phyloP scores from a whole-genome alignment of 2,329 filamentous ascomycete species.

The Byssochlamys sp. region DNA sequence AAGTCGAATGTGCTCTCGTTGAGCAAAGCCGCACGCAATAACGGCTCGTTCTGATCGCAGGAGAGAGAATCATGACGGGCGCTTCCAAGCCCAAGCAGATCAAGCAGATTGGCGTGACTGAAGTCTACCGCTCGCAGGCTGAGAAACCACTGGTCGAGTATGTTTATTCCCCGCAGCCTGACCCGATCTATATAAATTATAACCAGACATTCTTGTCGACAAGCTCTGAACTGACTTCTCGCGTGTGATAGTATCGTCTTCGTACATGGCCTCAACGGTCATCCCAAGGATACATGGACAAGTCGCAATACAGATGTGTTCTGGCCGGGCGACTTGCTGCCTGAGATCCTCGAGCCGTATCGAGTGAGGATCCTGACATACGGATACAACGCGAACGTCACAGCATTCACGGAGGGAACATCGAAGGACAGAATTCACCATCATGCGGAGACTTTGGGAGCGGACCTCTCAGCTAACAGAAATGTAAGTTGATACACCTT shows the following conservation, averaged over 20 bases:
- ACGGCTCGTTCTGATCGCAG: not conserved
- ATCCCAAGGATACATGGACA: conserved; percentile 55
- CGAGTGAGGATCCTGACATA: conserved; percentile 60
- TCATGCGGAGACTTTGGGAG: conserved; percentile 61
- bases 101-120: conserved; percentile 33
- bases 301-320: conserved; percentile 45
- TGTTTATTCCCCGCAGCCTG: conserved; percentile 2
- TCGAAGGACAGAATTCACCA: conserved; percentile 60
- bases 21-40: not conserved
- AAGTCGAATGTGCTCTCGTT: not conserved
- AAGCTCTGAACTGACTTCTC: not conserved
- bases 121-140: conserved; percentile 28
- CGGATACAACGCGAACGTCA: conserved; percentile 62
- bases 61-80: not conserved
- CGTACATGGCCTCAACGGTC: conserved; percentile 61
- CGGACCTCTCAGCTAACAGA: conserved; percentile 54
- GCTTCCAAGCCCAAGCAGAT: conserved; percentile 8
- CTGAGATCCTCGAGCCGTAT: conserved; percentile 46
- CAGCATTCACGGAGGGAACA: conserved; percentile 42
- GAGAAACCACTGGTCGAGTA: conserved; percentile 32
- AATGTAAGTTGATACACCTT: conserved; percentile 28
- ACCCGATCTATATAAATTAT: not conserved
- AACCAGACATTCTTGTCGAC: not conserved
- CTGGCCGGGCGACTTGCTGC: conserved; percentile 62
- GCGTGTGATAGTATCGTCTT: conserved; percentile 46